A percentile compares a stretch with the other conserved stretches of the same genome.
Conservation (phyloP, 352 stramenopile species). For the Phytophthora sp. region DNA sequence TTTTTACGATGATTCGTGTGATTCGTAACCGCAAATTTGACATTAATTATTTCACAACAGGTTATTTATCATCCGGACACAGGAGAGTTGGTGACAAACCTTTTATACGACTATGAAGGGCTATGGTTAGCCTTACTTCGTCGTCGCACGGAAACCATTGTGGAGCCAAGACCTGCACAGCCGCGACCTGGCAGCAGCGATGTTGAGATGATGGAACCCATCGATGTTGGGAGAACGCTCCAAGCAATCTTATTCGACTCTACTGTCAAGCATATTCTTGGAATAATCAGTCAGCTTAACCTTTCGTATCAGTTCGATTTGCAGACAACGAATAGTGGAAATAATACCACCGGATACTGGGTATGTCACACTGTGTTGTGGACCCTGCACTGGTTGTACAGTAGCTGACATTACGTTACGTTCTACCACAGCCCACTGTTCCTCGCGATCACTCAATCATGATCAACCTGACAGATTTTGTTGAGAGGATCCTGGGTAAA, state of each 20-base stretch:
- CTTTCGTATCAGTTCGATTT: conserved; percentile 74
- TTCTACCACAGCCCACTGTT: conserved; percentile 53
- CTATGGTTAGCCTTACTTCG: conserved; percentile 70
- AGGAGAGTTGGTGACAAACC: conserved; percentile 66
- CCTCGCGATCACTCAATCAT: conserved; percentile 82
- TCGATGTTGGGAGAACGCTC: conserved; percentile 21
- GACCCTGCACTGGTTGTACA: not conserved
- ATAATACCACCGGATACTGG: conserved; percentile 56
- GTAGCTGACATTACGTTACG: conserved; percentile 1
- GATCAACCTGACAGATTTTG: conserved; percentile 81
- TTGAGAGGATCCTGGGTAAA: conserved; percentile 58
- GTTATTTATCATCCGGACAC: conserved; percentile 82
- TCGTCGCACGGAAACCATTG: conserved; percentile 17
- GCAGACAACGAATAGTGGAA: conserved; percentile 43
- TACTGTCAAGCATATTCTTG: conserved; percentile 51
- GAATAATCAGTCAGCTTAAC: conserved; percentile 62
- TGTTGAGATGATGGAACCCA: conserved; percentile 34
- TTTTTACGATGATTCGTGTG: not conserved
- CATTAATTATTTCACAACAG: conserved; percentile 8
- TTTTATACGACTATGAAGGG: conserved; percentile 79
- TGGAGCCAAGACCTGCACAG: not conserved
- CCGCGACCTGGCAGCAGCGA: conserved; percentile 12
- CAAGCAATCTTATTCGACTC: conserved; percentile 56
- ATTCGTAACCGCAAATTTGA: conserved; percentile 7
- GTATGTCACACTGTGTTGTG: conserved; percentile 37